Conservation (phyloP, 345 rosid species). For the Melaleuca quinquenervia region DNA sequence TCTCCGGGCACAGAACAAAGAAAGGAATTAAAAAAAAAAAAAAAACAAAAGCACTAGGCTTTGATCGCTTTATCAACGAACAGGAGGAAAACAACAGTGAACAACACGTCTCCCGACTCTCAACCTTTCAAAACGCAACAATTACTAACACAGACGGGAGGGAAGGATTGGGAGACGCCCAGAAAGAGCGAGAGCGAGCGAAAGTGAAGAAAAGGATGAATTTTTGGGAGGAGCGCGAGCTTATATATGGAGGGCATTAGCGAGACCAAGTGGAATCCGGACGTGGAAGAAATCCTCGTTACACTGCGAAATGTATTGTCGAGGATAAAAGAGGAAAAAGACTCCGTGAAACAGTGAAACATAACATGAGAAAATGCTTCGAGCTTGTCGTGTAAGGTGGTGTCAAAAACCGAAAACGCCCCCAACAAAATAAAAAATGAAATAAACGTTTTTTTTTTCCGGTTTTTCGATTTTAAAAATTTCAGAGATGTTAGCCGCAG, state of each 20-base stretch:
- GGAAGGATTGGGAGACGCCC: background rate
- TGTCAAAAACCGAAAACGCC: background rate
- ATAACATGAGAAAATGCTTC: background rate
- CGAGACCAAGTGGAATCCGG: background rate
- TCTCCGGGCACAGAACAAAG: background rate
- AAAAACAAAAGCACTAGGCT: background rate
- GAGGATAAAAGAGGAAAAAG: background rate
- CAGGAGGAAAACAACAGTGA: background rate
- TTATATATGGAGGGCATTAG: background rate
- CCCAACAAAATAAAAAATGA: background rate
- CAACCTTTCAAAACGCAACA: background rate
- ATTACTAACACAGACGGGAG: background rate
- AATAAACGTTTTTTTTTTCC: background rate
- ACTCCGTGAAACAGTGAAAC: background rate
- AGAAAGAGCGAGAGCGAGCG: background rate
- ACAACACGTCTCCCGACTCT: background rate
- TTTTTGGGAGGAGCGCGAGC: background rate
- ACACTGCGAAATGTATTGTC: background rate
- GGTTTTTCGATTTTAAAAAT: background rate
- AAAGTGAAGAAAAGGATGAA: background rate
- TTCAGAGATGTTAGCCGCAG: background rate
- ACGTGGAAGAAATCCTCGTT: background rate
- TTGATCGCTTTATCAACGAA: background rate
- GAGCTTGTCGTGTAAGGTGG: background rate
- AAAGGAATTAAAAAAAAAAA: background rate